A percentile compares a stretch with the other conserved stretches of the same genome.
These are phyloP conservation scores for Trichoderma reesei DNA, from an alignment of 495 filamentous ascomycete species.

Conservation along the genomic window DNA sequence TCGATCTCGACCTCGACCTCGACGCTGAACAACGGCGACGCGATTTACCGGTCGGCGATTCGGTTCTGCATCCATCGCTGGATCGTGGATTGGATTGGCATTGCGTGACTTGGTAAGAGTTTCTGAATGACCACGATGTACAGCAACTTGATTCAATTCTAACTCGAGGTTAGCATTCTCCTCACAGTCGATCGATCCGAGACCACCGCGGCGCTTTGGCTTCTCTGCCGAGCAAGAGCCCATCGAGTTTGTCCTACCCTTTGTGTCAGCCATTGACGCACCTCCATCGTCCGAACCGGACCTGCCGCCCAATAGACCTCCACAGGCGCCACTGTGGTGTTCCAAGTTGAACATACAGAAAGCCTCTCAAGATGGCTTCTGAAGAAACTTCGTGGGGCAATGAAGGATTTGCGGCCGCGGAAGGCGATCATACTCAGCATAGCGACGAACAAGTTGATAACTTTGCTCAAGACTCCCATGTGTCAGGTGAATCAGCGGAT, in stretches of 20 bases:
- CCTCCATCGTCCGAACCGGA: background rate
- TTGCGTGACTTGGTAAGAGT: background rate
- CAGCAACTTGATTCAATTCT: background rate
- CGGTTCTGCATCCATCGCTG: background rate
- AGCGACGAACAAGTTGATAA: slow-evolving; percentile 38
- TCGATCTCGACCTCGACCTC: background rate
- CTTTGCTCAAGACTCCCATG: slow-evolving; percentile 35
- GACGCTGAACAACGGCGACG: slow-evolving; percentile 1
- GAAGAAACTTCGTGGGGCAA: slow-evolving; percentile 32
- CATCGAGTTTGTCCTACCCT: background rate
- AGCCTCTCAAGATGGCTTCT: slow-evolving; percentile 14
- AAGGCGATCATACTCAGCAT: slow-evolving; percentile 45
- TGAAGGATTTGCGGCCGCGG: slow-evolving; percentile 41
- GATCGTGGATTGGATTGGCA: background rate
- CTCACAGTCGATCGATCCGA: slow-evolving; percentile 4
- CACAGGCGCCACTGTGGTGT: background rate
- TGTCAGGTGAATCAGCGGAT: slow-evolving; percentile 34
- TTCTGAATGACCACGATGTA: background rate
- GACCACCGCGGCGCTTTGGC: background rate
- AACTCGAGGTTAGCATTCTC: background rate
- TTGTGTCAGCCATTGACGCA: background rate
- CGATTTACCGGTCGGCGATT: background rate
- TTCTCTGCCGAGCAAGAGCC: background rate
- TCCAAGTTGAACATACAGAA: background rate
- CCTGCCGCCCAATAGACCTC: slow-evolving; percentile 12